phyloP scores from a whole-genome alignment of 495 filamentous ascomycete genomes.

The Elasticomyces elasticus region DNA sequence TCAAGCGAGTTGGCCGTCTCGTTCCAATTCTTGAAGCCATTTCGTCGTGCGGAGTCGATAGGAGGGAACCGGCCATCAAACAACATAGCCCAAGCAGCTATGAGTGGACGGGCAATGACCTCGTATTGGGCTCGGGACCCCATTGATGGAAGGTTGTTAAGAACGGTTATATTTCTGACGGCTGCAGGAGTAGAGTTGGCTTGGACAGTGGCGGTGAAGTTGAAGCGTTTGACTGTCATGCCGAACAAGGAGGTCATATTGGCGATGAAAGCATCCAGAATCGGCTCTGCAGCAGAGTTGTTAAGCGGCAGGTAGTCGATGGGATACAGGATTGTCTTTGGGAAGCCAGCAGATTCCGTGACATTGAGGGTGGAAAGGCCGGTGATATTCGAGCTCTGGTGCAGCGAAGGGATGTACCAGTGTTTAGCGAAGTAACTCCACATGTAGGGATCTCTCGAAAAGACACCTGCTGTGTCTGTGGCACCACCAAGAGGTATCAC shows the following conservation, averaged over 20 bases:
- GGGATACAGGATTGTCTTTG: conserved; percentile 32
- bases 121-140: conserved; percentile 18
- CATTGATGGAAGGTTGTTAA: conserved; percentile 17
- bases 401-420: conserved; percentile 33
- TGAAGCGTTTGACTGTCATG: conserved; percentile 25
- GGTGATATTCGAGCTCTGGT: conserved; percentile 28
- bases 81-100: conserved; percentile 21
- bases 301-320: conserved; percentile 33
- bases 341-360: conserved; percentile 28
- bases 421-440: conserved; percentile 34
- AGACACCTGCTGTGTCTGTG: conserved; percentile 31
- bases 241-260: conserved; percentile 33
- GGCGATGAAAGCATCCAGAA: conserved; percentile 33
- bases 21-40: conserved; percentile 24
- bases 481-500: conserved; percentile 24
- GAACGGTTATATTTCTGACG: conserved; percentile 16
- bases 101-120: conserved; percentile 25
- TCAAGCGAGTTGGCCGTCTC: conserved; percentile 14
- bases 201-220: conserved; percentile 27
- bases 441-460: conserved; percentile 29
- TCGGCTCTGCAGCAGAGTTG: conserved; percentile 31
- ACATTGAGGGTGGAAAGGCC: conserved; percentile 28
- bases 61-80: conserved; percentile 34
- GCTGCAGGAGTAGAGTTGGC: conserved; percentile 16
- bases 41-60: conserved; percentile 29